These are phyloP conservation scores for Nemania sp. DNA, from an alignment of 2,329 filamentous ascomycete species.

Conservation along the genomic window DNA sequence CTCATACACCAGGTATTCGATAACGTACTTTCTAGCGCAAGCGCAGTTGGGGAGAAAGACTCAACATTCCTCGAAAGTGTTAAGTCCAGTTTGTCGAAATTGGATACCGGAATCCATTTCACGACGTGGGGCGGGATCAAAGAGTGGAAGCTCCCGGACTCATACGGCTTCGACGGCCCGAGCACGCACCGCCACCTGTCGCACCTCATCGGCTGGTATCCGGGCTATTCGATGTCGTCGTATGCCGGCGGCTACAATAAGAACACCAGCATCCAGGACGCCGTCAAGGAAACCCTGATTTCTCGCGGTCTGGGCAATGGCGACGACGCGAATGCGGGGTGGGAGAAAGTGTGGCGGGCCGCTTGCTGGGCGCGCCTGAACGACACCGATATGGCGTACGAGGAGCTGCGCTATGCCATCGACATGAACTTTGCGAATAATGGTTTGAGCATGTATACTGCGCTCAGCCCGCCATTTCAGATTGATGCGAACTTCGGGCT, in stretches of 20 bases:
- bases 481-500: conserved; percentile 63
- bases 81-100: conserved; percentile 42
- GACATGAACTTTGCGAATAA: conserved; percentile 54
- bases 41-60: conserved; percentile 33
- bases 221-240: conserved; percentile 53
- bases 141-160: conserved; percentile 43
- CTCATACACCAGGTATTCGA: conserved; percentile 50
- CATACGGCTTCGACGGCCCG: conserved; percentile 33
- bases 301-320: conserved; percentile 47
- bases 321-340: conserved; percentile 56
- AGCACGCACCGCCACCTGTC: conserved; percentile 53
- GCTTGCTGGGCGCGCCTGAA: conserved; percentile 61
- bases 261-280: conserved; percentile 47
- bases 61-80: conserved; percentile 42
- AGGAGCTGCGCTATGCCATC: conserved; percentile 52
- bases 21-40: conserved; percentile 39
- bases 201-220: conserved; percentile 59
- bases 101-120: conserved; percentile 41
- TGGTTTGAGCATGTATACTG: conserved; percentile 55
- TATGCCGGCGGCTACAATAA: conserved; percentile 47
- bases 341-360: conserved; percentile 61
- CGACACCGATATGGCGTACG: conserved; percentile 52
- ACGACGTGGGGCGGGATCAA: conserved; percentile 39
- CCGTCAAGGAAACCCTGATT: conserved; percentile 50
- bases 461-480: conserved; percentile 53